Evolutionary conservation across 1,284 basidiomycete genomes (phyloP), one percentile per base, ranked within the genome.

Genomic region (Melampsora americana): DNA sequence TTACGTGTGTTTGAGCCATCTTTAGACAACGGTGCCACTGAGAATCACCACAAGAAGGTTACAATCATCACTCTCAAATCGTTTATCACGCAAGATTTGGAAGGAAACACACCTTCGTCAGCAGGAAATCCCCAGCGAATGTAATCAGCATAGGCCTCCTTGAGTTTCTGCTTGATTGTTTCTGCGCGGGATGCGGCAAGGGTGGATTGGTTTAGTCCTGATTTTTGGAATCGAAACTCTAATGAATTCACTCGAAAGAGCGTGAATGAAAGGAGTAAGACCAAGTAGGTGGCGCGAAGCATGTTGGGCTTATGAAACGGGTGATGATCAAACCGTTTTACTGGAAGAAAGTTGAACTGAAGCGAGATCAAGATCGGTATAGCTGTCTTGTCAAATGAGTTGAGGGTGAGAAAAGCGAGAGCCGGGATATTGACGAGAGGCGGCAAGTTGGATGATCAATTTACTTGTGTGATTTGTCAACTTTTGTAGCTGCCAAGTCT

Each of bases 111-210:
- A 76, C 73, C 59, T 64, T 76, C 73, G 26, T 76, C 73, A 4
- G 7, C 42, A 18, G 73, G 73, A 26, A 50, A 76, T 42, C 66
- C 73, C 14, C 28, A 69, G 20, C 48, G 46, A 35, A 76, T 48
- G 35, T 76, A 76, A 48, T 76, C 66, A 64, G 67, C 28, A 66
- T 67, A 69, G 44, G 73, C 73, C 28, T 26, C n/a, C 20, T 30
- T 5, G 32, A 76, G 68, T 32, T 50, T 44, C 23, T 16, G 11
- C 23, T 69, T 68, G 16, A 76, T 66, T 18, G 39, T 39, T 53
- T 64, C 73, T 16, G 73, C 66, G 16, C 66, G 56, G n/a, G 60
- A 35, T 53, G 46, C 48, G 35, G 66, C 66, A 30, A 60, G 39
- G 18, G 66, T 56, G 1, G 73, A 62, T 62, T 76, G 73, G 5